Base-by-base conservation (phyloP, 2,329 filamentous ascomycete species). In the Colletotrichum magnum region DNA sequence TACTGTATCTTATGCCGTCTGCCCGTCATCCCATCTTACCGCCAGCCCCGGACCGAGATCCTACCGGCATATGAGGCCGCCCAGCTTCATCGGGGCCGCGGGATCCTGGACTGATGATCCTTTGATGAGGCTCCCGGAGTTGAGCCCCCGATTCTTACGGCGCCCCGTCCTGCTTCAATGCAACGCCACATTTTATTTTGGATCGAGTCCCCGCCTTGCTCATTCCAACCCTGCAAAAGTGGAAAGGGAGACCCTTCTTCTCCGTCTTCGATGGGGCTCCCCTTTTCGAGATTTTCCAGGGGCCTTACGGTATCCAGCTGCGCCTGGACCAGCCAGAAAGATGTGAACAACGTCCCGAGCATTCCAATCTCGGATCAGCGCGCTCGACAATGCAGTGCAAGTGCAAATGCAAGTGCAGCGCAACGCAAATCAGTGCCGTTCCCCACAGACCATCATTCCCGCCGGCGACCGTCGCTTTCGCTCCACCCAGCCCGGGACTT, bases 401-500 rank as follows among this genome's bases (percentile, higher is more conserved):
- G 32, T 10, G 7, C 32, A 10, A 10, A 6, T 36, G 32, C 32
- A 36, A 36, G 7, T 36, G 21, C 21, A 18, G 15, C 28, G 32
- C 45, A 36, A 15, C 41, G 53, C 58, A 57, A 43, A 24, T 32
- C 41, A 32, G 43, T 28, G 12, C 41, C 18, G n/a, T 16, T 10
- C 47, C 36, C 28, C 52, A 52, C 60, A 57, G 41, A 2, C 13
- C 41, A 43, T 9, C 52, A 15, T n/a, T 57, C 47, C 52, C 26
- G 24, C 39, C 26, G 26, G 21, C 26, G 36, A 32, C 26, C 26
- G 28, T 28, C 43, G 15, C 26, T 50, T 41, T 51, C 58, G 32
- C 45, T 51, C 58, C 58, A 53, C 18, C 65, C 52, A 69, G 64
- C 61, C 65, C 41, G 53, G 62, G 47, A 57, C 9, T 21, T 58